phyloP scores from a whole-genome alignment of 148 eudicot species.

The Dianthus caryophyllus region DNA sequence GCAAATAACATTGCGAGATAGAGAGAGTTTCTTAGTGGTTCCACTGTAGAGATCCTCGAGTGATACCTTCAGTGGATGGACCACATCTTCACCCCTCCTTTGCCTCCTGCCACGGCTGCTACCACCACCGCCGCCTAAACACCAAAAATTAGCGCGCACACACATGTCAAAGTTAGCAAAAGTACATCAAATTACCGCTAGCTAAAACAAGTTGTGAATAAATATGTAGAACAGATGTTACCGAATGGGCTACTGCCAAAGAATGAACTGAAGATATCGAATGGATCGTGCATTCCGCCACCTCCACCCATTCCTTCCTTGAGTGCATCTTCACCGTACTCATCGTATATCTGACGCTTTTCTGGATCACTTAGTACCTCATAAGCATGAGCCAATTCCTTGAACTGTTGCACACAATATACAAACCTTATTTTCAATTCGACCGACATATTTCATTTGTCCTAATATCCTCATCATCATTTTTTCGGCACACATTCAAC shows the following conservation, averaged over 20 bases:
- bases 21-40: constrained; percentile 60
- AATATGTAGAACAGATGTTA: background rate
- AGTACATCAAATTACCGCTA: no score
- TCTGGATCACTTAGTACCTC: constrained; percentile 67
- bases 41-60: constrained; percentile 65
- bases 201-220: background rate
- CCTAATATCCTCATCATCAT: no score
- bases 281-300: constrained; percentile 59
- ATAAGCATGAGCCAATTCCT: constrained; percentile 68
- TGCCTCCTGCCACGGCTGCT: constrained; percentile 50
- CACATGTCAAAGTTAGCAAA: no score
- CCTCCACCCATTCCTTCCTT: constrained; percentile 87
- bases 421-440: background rate
- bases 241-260: constrained; percentile 64
- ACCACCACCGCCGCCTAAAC: constrained; percentile 47
- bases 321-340: constrained; percentile 77
- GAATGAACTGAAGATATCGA: constrained; percentile 60
- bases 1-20: constrained; percentile 53
- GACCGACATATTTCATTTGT: background rate
- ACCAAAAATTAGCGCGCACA: background rate
- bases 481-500: no score
- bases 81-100: constrained; percentile 70
- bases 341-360: constrained; percentile 65
- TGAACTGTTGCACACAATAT: constrained; percentile 34
- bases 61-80: constrained; percentile 68